phyloP scores from a whole-genome alignment of 2,329 filamentous ascomycete genomes.

The Sporothrix protearum region DNA sequence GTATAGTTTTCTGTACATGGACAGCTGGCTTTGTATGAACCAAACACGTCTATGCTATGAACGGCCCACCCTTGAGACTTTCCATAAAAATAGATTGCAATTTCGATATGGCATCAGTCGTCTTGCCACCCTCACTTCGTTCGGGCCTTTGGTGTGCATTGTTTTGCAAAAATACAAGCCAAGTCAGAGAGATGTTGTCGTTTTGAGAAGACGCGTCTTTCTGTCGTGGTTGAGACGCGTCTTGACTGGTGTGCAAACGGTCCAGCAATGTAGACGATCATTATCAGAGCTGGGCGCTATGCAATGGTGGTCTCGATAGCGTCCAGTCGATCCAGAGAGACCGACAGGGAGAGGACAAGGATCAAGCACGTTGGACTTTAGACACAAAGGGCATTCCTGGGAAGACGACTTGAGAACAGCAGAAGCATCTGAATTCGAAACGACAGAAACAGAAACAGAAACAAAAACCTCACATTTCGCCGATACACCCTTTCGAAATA shows the following conservation, averaged over 20 bases:
- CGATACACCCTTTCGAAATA: not conserved
- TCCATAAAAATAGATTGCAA: not conserved
- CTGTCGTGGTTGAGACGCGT: not conserved
- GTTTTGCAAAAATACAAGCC: not conserved
- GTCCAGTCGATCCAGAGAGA: not conserved
- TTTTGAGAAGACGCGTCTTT: not conserved
- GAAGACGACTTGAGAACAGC: not conserved
- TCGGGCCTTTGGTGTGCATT: not conserved
- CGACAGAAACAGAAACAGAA: no score
- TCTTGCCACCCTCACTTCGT: no score
- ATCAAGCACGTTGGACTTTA: not conserved
- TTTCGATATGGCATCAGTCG: not conserved
- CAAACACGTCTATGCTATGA: not conserved
- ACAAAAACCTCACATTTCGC: not conserved
- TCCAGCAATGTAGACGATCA: conserved; percentile 3
- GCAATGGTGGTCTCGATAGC: not conserved
- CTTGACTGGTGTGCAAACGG: not conserved
- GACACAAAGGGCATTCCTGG: not conserved
- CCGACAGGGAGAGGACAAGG: not conserved
- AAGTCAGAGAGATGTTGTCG: not conserved
- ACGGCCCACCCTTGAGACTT: not conserved
- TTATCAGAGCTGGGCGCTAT: not conserved
- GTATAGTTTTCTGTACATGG: not conserved
- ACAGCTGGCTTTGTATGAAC: not conserved
- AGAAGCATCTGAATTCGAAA: not conserved